Evolutionary conservation across 352 stramenopile genomes (phyloP), one percentile per base, ranked within the genome.

Genomic region (Globisporangium polare): DNA sequence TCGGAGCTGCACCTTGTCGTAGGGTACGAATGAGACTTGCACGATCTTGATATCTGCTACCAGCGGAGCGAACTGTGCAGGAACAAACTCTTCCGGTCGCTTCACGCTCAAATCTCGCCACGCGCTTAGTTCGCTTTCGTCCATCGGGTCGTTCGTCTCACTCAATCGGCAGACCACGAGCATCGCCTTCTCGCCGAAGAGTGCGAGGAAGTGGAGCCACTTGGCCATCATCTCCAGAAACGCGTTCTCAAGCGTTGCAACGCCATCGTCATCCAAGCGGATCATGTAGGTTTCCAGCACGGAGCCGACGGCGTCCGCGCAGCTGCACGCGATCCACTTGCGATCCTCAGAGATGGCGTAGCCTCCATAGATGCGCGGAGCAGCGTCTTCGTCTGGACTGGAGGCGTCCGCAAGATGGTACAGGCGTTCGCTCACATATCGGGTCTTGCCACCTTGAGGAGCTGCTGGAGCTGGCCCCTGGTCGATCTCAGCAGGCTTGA

Each of bases 261-360:
- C 39, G 39, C 60, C 46, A 17, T 65, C 46, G 12, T 65, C 62
- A 22, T 71, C 42, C 0, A 89, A 31, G 4, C 59, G 49, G 29
- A 92, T 72, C 59, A 71, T 76, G 58, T 65, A 56, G 1, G 81
- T 86, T 55, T 90, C 83, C 7, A 88, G 65, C 22, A 92, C 47
- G 2, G 83, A 86, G 6, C 83, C 83, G 17, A 88, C 43, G 0
- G 80, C 67, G 58, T 92, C 83, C 4, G 71, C 75, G 37, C 72
- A 88, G 26, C 73, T 79, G 29, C 67, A 80, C 2, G 75, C 58
- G 18, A 91, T 52, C 83, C 83, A 92, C 42, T 89, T 86, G 5
- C 60, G 45, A 57, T 92, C 77, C 39, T 73, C 58, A 4, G 78
- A 86, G 5, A 90, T 52, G 27, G 74, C 35, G 47, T 90, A 92